Evolutionary conservation across 257 asterid genomes (phyloP), one percentile per base, ranked within the genome.

Genomic region (Mentha longifolia): DNA sequence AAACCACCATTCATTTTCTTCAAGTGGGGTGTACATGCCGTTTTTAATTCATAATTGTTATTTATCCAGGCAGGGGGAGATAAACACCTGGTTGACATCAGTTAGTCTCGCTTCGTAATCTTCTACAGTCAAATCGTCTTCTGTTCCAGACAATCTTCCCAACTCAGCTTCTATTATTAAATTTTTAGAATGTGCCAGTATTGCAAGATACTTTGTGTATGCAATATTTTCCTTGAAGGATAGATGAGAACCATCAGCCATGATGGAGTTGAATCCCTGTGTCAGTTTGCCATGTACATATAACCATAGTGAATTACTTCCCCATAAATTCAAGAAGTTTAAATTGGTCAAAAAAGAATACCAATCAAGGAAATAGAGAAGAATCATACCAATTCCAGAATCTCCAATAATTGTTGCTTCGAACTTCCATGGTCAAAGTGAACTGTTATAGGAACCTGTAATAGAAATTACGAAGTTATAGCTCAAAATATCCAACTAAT

Each of bases 131-230:
- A 89, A 81, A 78, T 82, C 99, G 72, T 94, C 99, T 82, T 94
- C 99, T 46, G 97, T 91, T 71, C 99, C 99, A 6, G 99, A 91
- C 74, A 94, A 82, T 82, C 99, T 91, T 83, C 99, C 99, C 81
- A 94, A 72, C 86, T 94, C 99, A 83, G 97, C 97, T 85, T 94
- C 99, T 46, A 94, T 95, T 85, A 84, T 63, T 76, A 94, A 50
- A 60, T 81, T 74, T 65, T 86, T 86, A 11, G 86, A 54, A 80
- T 79, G 97, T 33, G 96, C 99, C 35, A 86, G 73, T 9, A 47
- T 73, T 8, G 89, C 72, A 67, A 94, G 86, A 84, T 67, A 84
- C 81, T 91, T 88, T 61, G 99, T 89, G 82, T 83, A 89, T 6
- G 88, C 82, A 71, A 88, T 76, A 74, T 94, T 94, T 66, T 94